These are phyloP conservation scores for Trichoderma guizhouense DNA, from an alignment of 2,329 filamentous ascomycete species.

Conservation along the genomic window DNA sequence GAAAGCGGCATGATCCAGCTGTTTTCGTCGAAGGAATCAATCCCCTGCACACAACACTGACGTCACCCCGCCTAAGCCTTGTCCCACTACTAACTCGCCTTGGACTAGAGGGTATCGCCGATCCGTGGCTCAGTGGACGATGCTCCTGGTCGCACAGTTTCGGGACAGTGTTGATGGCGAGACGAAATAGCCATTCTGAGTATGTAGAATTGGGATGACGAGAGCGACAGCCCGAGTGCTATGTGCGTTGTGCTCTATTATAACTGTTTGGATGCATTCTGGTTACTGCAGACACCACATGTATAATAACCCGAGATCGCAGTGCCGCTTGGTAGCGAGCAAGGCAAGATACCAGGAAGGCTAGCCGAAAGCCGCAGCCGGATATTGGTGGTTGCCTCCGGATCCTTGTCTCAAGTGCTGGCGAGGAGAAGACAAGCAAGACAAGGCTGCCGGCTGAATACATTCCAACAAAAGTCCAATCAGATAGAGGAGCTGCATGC, in stretches of 20 bases:
- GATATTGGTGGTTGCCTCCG: neutral
- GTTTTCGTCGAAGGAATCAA: constrained; percentile 6
- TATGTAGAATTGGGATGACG: neutral
- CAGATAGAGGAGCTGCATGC: neutral
- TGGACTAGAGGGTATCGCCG: constrained; percentile 3
- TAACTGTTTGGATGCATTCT: neutral
- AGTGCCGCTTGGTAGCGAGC: neutral
- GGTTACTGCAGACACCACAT: neutral
- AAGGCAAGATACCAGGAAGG: neutral
- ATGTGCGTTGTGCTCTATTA: neutral
- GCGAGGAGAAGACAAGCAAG: neutral
- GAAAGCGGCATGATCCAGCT: constrained; percentile 3
- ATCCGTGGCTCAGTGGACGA: neutral
- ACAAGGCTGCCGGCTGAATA: neutral
- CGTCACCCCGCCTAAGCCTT: constrained; percentile 7
- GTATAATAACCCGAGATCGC: neutral
- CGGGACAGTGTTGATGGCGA: neutral
- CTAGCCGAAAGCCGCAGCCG: neutral
- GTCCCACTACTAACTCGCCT: neutral
- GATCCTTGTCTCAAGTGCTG: neutral
- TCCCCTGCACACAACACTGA: neutral
- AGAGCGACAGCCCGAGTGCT: neutral
- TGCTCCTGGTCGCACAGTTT: constrained; percentile 10
- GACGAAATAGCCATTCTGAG: neutral
- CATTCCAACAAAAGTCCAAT: neutral